phyloP scores from a whole-genome alignment of 2,329 filamentous ascomycete species.

The Penicillium sp. region DNA sequence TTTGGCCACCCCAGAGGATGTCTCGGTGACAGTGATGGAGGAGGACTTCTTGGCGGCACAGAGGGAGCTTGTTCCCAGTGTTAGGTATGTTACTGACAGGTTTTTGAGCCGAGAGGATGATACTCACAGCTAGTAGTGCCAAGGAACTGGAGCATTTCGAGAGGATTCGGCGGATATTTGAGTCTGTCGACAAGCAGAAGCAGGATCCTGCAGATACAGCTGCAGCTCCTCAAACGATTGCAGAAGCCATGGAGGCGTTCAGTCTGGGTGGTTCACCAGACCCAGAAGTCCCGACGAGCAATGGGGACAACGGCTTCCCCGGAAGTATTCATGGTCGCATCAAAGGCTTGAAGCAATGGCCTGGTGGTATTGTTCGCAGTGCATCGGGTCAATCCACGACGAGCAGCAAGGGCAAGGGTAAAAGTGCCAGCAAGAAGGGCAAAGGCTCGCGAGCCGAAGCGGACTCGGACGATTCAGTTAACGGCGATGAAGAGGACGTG shows the following conservation, averaged over 20 bases:
- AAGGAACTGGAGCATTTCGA: slow-evolving; percentile 93
- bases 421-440: slow-evolving; percentile 30
- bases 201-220: slow-evolving; percentile 24
- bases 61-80: slow-evolving; percentile 81
- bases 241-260: slow-evolving; percentile 36
- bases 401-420: slow-evolving; percentile 28
- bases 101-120: not conserved
- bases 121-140: slow-evolving; percentile 51
- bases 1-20: slow-evolving; percentile 72
- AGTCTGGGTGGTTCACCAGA: slow-evolving; percentile 18
- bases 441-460: slow-evolving; percentile 36
- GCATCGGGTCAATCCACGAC: slow-evolving; percentile 28
- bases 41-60: slow-evolving; percentile 80
- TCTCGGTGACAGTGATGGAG: slow-evolving; percentile 81
- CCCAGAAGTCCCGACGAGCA: slow-evolving; percentile 22
- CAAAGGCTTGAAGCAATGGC: slow-evolving; percentile 32
- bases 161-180: slow-evolving; percentile 73
- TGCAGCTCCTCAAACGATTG: slow-evolving; percentile 32
- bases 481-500: slow-evolving; percentile 28
- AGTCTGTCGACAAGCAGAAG: slow-evolving; percentile 52
- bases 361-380: slow-evolving; percentile 24
- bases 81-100: slow-evolving; percentile 46
- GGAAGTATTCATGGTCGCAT: slow-evolving; percentile 22
- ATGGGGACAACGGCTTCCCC: slow-evolving; percentile 21
- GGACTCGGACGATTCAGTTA: slow-evolving; percentile 31